Base-by-base conservation (phyloP, 495 filamentous ascomycete genomes). In the Platismatia glauca region DNA sequence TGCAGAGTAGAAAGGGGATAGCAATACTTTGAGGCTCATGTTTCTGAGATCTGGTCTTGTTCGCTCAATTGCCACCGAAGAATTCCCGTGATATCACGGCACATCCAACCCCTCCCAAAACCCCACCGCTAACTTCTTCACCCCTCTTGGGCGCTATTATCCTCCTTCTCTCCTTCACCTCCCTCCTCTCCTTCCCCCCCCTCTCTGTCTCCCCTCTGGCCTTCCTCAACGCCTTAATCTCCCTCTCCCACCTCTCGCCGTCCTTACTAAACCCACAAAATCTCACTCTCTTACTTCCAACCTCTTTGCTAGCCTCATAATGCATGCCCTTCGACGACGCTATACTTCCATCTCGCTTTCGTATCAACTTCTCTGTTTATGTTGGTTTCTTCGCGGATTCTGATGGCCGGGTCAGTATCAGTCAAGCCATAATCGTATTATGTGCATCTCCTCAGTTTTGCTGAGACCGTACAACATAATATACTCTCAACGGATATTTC, bases 251-350 rank as follows among this genome's bases (percentile, higher is more conserved):
- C 60, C 75, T 75, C 57, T 76, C 83, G 69, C 82, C 83, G 72
- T 96, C 86, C 64, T 74, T 78, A 35, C 85, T 88, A 70, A 98
- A 97, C 38, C 81, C 80, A 71, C 91, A 97, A 71, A 96, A 98
- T 0, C 90, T 94, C 11, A 88, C 87, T 0, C 94, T 94, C 69
- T 92, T 93, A 46, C 84, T 89, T 56, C 94, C 77, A 34, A 94
- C 85, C 79, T 97, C 94, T 60, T 75, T 77, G 62, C 78, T 81
- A 0, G 90, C 89, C 75, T 96, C 86, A 73, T 96, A 98, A 71
- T 97, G 95, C 71, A 75, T 75, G 53, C 84, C 81, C 16, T 84
- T 83, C 27, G 91, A 90, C 59, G 91, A 90, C 55, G 91, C 95
- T 13, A 82, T 71, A 53, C 82, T 84, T 33, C 84, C 78, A 71